Conservation (phyloP, 2,329 filamentous ascomycete genomes). For the Diplodia corticola region DNA sequence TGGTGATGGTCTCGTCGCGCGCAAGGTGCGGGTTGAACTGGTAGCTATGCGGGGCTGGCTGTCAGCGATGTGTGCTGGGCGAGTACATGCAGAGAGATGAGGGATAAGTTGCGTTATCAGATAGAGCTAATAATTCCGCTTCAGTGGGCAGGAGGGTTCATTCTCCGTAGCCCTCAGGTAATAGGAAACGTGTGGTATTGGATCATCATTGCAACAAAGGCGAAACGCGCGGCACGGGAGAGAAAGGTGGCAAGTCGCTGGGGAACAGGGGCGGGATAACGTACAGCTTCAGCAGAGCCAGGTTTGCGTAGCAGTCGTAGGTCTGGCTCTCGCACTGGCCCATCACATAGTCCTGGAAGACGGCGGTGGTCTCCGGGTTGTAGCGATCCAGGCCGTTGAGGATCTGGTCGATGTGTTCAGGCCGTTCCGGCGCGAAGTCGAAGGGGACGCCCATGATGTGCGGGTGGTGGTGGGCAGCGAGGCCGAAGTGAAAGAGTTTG, state of each 20-base stretch:
- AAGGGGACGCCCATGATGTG: constrained; percentile 56
- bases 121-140: constrained; percentile 72
- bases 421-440: constrained; percentile 89
- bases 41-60: constrained; percentile 63
- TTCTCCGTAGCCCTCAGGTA: constrained; percentile 72
- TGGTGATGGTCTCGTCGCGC: constrained; percentile 96
- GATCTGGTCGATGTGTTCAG: constrained; percentile 87
- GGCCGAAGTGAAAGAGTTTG: constrained; percentile 11
- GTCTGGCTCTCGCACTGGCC: constrained; percentile 94
- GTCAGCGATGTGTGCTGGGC: constrained; percentile 21
- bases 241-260: constrained; percentile 25
- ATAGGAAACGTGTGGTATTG: constrained; percentile 94
- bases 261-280: constrained; percentile 44
- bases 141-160: constrained; percentile 64
- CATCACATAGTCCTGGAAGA: constrained; percentile 91
- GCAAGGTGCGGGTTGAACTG: constrained; percentile 99
- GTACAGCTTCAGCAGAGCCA: constrained; percentile 96
- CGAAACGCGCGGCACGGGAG: not conserved
- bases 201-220: constrained; percentile 59
- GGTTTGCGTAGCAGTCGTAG: constrained; percentile 94
- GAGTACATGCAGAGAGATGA: constrained; percentile 13
- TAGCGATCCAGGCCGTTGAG: constrained; percentile 97
- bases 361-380: constrained; percentile 92
- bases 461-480: not conserved
- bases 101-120: constrained; percentile 54